Conservation (phyloP, 768 basidiomycete genomes). For the Termitomyces sp. region DNA sequence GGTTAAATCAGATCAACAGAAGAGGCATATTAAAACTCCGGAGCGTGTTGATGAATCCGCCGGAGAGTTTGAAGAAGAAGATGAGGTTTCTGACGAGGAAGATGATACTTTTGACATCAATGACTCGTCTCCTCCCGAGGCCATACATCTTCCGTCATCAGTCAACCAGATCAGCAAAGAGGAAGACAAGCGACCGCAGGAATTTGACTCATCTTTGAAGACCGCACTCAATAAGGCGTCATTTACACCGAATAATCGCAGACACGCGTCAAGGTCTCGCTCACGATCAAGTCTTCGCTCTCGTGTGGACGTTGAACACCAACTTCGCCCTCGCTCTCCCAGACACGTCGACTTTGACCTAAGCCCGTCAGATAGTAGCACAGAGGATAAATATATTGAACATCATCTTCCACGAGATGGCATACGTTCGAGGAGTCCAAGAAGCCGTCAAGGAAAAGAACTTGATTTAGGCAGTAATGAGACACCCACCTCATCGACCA, state of each 20-base stretch:
- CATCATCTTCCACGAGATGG: conserved; percentile 30
- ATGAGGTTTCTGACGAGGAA: conserved; percentile 45
- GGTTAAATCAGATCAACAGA: conserved; percentile 27
- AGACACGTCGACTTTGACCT: conserved; percentile 49
- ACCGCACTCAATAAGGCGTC: conserved; percentile 24
- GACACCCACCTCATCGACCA: conserved; percentile 54
- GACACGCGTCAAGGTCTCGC: conserved; percentile 36
- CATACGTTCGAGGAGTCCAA: conserved; percentile 31
- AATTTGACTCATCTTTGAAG: conserved; percentile 22
- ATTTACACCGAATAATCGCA: conserved; percentile 21
- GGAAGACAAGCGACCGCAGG: conserved; percentile 12
- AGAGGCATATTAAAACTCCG: conserved; percentile 4
- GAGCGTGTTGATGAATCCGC: conserved; percentile 13
- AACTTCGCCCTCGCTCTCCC: conserved; percentile 37
- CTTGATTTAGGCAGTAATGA: conserved; percentile 45
- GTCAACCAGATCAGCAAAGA: conserved; percentile 11
- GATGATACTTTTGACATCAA: conserved; percentile 85
- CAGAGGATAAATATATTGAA: conserved; percentile 20
- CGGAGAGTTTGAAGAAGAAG: conserved; percentile 34
- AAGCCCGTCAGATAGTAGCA: conserved; percentile 13
- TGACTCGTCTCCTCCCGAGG: conserved; percentile 68
- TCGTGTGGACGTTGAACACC: conserved; percentile 58
- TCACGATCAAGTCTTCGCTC: conserved; percentile 39
- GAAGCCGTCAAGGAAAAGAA: conserved; percentile 52
- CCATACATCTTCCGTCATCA: conserved; percentile 9